Base-by-base conservation (phyloP, 371 early-diverging fungal genomes). In the Nematocida displodere region DNA sequence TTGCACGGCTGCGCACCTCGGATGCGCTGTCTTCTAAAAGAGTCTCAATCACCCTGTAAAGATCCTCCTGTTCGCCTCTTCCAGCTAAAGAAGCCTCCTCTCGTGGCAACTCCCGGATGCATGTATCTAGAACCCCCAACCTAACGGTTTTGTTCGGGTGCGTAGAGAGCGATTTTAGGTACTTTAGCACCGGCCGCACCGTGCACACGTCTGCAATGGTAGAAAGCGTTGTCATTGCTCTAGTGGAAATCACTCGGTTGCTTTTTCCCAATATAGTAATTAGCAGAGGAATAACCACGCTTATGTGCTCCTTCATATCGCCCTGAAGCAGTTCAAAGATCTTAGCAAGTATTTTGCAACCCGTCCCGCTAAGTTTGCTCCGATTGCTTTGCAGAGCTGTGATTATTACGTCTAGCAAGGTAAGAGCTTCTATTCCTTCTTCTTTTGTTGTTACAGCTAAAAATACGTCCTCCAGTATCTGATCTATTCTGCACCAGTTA, bases 401-500 rank as follows among this genome's bases (percentile, higher is more conserved):
- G n/a, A 58, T 29, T 15, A 71, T 53, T 20, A 71, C 28, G 8
- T 76, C 37, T 17, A 49, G 26, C 22, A 71, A n/a, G 15, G 28
- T n/a, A 22, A 36, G 20, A 4, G 46, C 15, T 15, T n/a, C 0
- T 28, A 26, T 0, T 2, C 39, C 52, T 4, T 59, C 75, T 61
- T 61, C 75, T 33, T 37, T 31, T 24, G 17, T 50, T 33, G 49
- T 47, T 31, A 36, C 13, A 15, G 11, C 50, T 17, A 37, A 36
- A 8, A 8, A 34, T 5, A 71, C 17, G 36, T 47, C 40, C 39
- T 62, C 63, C 58, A 71, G 33, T 13, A 62, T 52, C 13, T 13
- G 7, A 50, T 71, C 75, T 61, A 71, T 71, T 39, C 61, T 71
- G 53, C 36, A 59, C 75, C 75, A 71, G 63, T 71, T 71, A n/a